Conservation (phyloP, 768 basidiomycete species). For the Tulasnella sp. region DNA sequence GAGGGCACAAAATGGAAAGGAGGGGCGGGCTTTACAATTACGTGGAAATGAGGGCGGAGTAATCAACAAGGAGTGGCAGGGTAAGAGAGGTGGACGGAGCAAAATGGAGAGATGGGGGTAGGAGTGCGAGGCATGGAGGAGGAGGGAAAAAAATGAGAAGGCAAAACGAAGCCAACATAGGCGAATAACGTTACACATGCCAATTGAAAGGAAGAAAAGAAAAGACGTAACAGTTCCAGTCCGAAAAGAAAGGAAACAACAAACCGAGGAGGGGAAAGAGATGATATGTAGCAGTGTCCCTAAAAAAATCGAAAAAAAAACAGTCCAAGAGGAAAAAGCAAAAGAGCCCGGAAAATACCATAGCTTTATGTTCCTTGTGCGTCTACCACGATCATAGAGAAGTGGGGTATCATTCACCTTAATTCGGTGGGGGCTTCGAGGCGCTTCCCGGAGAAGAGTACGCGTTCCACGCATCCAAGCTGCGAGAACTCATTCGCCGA, state of each 20-base stretch:
- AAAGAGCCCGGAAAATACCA: background rate
- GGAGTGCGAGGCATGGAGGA: background rate
- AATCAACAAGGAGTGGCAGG: too few species aligned
- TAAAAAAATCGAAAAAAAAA: background rate
- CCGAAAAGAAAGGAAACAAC: background rate
- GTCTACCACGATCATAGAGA: background rate
- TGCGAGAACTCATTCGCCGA: background rate
- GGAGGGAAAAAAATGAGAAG: background rate
- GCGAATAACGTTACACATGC: background rate
- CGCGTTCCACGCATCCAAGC: background rate
- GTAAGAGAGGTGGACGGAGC: background rate
- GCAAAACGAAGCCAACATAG: background rate
- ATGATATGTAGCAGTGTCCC: background rate
- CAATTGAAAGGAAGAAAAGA: background rate
- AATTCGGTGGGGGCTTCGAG: background rate
- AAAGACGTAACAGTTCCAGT: background rate
- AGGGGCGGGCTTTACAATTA: background rate
- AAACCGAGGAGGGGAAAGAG: background rate
- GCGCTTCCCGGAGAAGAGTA: constrained; percentile 1
- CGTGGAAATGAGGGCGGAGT: background rate
- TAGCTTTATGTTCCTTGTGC: background rate
- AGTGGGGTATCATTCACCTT: background rate
- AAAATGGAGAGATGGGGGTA: background rate
- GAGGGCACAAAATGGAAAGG: background rate
- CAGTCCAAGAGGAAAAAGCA: background rate